Percentiles rank a stretch among this genome's conserved stretches.
These are phyloP conservation scores for Orbilia brochopaga DNA, from an alignment of 2,329 filamentous ascomycete species.

Conservation along the genomic window DNA sequence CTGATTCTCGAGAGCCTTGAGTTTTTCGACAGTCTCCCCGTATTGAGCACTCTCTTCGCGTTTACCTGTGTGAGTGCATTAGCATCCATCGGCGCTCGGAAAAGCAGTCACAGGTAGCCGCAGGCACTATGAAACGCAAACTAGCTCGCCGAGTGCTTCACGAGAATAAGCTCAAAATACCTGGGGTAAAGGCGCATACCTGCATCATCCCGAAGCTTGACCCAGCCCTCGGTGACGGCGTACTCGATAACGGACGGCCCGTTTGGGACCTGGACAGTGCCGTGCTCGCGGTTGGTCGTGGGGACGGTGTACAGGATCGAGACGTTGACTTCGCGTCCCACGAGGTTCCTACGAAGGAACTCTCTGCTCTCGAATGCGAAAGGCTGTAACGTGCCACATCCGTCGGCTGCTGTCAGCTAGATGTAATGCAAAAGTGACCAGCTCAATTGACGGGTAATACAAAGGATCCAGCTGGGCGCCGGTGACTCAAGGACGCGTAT, in stretches of 20 bases:
- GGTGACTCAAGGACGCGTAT: conserved; percentile 7
- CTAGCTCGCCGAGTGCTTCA: neutral
- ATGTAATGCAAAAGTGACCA: conserved; percentile 9
- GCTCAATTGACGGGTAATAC: conserved; percentile 7
- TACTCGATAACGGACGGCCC: conserved; percentile 80
- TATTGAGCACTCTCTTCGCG: conserved; percentile 80
- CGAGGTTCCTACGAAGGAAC: conserved; percentile 79
- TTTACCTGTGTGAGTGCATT: conserved; percentile 29
- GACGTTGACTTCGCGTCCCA: conserved; percentile 88
- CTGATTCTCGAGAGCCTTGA: conserved; percentile 76
- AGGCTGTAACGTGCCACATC: conserved; percentile 61
- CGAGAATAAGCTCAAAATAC: neutral
- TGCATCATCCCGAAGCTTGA: conserved; percentile 91
- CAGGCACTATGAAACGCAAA: neutral
- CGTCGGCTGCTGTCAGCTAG: conserved; percentile 26
- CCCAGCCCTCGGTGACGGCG: conserved; percentile 84
- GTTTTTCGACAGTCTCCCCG: conserved; percentile 73
- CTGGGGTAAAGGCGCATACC: conserved; percentile 57
- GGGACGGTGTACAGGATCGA: conserved; percentile 86
- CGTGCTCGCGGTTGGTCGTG: conserved; percentile 84
- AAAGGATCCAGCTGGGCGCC: too few relatives aligned
- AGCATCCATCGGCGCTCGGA: conserved; percentile 15
- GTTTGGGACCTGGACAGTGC: conserved; percentile 75
- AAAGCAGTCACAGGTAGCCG: neutral
- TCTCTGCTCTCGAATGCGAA: conserved; percentile 95